phyloP scores from a whole-genome alignment of 495 filamentous ascomycete genomes.

The Polyplosphaeria fusca region DNA sequence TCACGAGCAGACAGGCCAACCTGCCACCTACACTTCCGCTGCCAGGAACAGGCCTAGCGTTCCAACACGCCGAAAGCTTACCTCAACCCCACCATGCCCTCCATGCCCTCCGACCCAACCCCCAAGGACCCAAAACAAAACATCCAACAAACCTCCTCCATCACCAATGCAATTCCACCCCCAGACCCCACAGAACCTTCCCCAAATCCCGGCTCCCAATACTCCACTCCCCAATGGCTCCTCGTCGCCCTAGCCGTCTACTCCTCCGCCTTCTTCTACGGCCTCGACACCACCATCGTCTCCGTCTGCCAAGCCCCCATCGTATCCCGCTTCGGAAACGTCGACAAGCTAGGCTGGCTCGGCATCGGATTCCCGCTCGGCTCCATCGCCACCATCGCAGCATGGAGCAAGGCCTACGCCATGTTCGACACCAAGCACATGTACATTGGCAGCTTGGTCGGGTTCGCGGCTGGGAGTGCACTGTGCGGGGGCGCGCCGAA shows the following conservation, averaged over 20 bases:
- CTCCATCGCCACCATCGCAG: conserved; percentile 28
- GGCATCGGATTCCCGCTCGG: conserved; percentile 36
- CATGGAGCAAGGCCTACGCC: conserved; percentile 26
- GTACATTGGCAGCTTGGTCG: conserved; percentile 24
- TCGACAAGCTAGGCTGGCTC: conserved; percentile 36
- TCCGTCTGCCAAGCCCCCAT: conserved; percentile 43
- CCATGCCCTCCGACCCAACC: too few species aligned
- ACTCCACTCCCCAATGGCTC: conserved; percentile 19
- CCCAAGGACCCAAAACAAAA: too few species aligned
- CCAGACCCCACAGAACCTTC: too few species aligned
- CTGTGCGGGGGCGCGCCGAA: conserved; percentile 34
- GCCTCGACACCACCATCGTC: conserved; percentile 45
- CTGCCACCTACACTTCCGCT: too few species aligned
- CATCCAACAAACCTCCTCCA: too few species aligned
- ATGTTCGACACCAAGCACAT: conserved; percentile 36
- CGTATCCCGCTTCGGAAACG: conserved; percentile 30
- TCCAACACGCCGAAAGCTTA: too few species aligned
- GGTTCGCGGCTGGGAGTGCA: conserved; percentile 34
- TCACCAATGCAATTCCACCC: too few species aligned
- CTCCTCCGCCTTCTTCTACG: conserved; percentile 38
- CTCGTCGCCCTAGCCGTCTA: conserved; percentile 35
- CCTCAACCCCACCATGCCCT: too few species aligned
- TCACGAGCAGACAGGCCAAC: too few species aligned
- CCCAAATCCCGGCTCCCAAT: background rate
- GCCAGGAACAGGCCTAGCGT: too few species aligned